Evolutionary conservation across 2,329 filamentous ascomycete genomes (phyloP).

Genomic region (Aspergillus pseudonomiae): DNA sequence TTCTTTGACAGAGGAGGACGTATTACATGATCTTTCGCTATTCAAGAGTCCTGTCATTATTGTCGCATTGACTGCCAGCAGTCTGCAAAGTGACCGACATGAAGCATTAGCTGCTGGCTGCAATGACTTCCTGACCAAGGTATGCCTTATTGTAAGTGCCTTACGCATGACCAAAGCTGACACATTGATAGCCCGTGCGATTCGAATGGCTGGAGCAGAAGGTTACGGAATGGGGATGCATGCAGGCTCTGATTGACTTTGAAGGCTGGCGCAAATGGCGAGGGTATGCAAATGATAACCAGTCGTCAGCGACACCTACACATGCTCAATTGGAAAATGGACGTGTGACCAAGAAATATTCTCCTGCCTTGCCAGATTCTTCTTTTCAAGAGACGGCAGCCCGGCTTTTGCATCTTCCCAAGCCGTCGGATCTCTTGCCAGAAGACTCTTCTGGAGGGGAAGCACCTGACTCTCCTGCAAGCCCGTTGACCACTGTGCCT

Average conservation of each 20-base stretch:
- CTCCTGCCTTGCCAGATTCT: neutral
- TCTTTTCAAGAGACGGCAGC: neutral
- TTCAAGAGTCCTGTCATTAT: conserved; percentile 99
- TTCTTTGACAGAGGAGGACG: conserved; percentile 40
- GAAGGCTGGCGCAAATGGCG: conserved; percentile 99
- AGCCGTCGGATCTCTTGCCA: conserved; percentile 15
- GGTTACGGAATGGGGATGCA: conserved; percentile 99
- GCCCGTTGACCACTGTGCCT: conserved; percentile 17
- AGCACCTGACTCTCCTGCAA: conserved; percentile 30
- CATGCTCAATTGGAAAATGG: conserved; percentile 24
- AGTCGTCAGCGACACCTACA: conserved; percentile 21
- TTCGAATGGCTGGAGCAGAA: conserved; percentile 97
- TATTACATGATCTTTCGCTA: conserved; percentile 48
- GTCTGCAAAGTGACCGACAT: conserved; percentile 90
- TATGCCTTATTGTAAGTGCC: conserved; percentile 46
- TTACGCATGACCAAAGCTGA: neutral
- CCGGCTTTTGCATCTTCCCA: conserved; percentile 5
- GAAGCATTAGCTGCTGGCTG: conserved; percentile 93
- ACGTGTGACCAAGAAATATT: conserved; percentile 9
- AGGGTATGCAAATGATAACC: conserved; percentile 61
- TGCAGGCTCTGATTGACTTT: conserved; percentile 98
- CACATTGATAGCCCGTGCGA: conserved; percentile 75
- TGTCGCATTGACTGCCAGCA: conserved; percentile 92
- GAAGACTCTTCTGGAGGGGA: conserved; percentile 36
- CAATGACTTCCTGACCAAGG: conserved; percentile 98